These are phyloP conservation scores for Solanum sitiens DNA, from an alignment of 257 asterid species.

Conservation along the genomic window DNA sequence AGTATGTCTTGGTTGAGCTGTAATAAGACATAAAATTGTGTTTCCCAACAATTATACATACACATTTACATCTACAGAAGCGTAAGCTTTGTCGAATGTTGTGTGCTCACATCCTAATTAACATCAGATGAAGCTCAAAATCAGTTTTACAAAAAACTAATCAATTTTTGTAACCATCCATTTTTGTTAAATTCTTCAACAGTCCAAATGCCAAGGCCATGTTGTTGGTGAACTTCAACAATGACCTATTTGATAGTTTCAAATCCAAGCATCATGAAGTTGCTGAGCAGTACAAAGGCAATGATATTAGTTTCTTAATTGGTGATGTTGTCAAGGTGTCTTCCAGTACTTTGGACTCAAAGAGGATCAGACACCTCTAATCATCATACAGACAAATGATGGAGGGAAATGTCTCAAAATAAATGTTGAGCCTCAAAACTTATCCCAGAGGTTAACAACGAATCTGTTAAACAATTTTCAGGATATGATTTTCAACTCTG, in stretches of 20 bases:
- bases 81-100: no score
- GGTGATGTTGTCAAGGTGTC: slow-evolving; percentile 84
- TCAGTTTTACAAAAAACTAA: no score
- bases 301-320: slow-evolving; percentile 54
- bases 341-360: slow-evolving; percentile 91
- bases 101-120: no score
- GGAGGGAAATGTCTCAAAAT: slow-evolving; percentile 63
- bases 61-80: no score
- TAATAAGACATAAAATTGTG: no score
- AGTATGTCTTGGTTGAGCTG: no score
- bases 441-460: slow-evolving; percentile 49
- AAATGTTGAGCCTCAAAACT: slow-evolving; percentile 65
- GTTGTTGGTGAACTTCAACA: slow-evolving; percentile 58
- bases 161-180: no score
- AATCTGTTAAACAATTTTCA: slow-evolving; percentile 64
- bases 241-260: slow-evolving; percentile 35
- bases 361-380: slow-evolving; percentile 74
- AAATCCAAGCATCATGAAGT: slow-evolving; percentile 63
- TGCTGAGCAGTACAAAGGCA: slow-evolving; percentile 61
- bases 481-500: slow-evolving; percentile 47
- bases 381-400: slow-evolving; percentile 57
- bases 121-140: no score
- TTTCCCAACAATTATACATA: no score
- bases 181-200: no score
- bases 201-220: slow-evolving; percentile 33